Percentiles rank a stretch among this genome's conserved stretches.
phyloP scores from a whole-genome alignment of 352 stramenopile genomes.

The Phytophthora constricta region DNA sequence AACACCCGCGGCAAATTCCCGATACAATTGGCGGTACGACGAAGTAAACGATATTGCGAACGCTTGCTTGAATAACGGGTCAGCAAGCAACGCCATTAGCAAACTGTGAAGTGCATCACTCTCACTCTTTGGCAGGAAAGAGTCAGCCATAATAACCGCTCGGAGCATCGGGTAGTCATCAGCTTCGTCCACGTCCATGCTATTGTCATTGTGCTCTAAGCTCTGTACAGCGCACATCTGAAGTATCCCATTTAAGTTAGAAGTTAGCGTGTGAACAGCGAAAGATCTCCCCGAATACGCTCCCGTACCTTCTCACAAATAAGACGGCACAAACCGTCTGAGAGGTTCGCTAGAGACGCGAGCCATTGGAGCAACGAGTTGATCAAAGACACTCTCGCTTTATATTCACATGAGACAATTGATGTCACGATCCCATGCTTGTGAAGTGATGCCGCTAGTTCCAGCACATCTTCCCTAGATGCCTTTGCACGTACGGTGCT shows the following conservation, averaged over 20 bases:
- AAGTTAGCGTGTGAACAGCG: slow-evolving; percentile 20
- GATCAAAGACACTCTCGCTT: slow-evolving; percentile 65
- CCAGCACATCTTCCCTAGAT: slow-evolving; percentile 71
- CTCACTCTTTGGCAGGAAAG: slow-evolving; percentile 79
- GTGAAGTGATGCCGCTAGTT: slow-evolving; percentile 71
- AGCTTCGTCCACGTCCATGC: slow-evolving; percentile 46
- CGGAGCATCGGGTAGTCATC: slow-evolving; percentile 67
- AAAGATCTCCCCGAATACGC: neutral
- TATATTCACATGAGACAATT: slow-evolving; percentile 83
- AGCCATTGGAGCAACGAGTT: slow-evolving; percentile 84
- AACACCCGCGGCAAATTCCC: slow-evolving; percentile 75
- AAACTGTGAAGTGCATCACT: slow-evolving; percentile 92
- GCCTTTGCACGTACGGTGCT: slow-evolving; percentile 72
- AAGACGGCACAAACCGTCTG: slow-evolving; percentile 79
- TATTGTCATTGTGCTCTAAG: slow-evolving; percentile 45
- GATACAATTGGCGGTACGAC: slow-evolving; percentile 91
- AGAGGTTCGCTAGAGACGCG: slow-evolving; percentile 79
- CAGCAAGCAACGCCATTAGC: slow-evolving; percentile 95
- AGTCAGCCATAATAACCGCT: slow-evolving; percentile 87
- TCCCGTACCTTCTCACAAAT: slow-evolving; percentile 78
- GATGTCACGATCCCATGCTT: slow-evolving; percentile 81
- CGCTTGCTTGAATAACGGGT: slow-evolving; percentile 97
- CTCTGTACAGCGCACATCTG: slow-evolving; percentile 49
- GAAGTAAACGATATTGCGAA: slow-evolving; percentile 95
- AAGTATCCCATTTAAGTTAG: slow-evolving; percentile 3